Evolutionary conservation across 164 flowering plant species (phyloP).

Genomic region (Amborella trichopoda): DNA sequence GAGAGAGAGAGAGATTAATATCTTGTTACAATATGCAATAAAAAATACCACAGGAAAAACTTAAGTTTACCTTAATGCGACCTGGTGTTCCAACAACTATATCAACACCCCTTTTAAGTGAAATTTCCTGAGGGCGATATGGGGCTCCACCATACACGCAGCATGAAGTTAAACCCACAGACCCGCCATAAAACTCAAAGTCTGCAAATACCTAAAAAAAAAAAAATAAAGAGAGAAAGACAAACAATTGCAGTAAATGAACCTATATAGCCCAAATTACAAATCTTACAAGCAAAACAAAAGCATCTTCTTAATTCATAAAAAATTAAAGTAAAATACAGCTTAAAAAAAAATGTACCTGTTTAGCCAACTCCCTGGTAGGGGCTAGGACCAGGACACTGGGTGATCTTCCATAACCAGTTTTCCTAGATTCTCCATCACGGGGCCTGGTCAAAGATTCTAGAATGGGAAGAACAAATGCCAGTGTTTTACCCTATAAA

Average conservation of each 20-base stretch:
- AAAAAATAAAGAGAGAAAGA: background rate
- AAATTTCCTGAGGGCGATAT: slow-evolving; percentile 38
- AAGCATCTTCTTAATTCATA: too few relatives aligned
- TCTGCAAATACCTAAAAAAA: slow-evolving; percentile 55
- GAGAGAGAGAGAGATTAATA: too few relatives aligned
- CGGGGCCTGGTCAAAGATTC: slow-evolving; percentile 75
- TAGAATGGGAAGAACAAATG: slow-evolving; percentile 83
- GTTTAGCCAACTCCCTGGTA: slow-evolving; percentile 78
- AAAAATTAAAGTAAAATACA: too few relatives aligned
- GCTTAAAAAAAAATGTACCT: too few relatives aligned
- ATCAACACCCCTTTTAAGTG: slow-evolving; percentile 78
- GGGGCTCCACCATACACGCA: slow-evolving; percentile 83
- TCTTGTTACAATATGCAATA: too few relatives aligned
- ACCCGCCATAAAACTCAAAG: slow-evolving; percentile 73
- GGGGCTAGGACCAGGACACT: slow-evolving; percentile 75
- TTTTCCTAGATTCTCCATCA: slow-evolving; percentile 41
- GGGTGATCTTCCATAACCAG: slow-evolving; percentile 79
- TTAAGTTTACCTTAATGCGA: slow-evolving; percentile 60
- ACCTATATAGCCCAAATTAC: too few relatives aligned
- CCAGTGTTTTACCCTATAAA: slow-evolving; percentile 72
- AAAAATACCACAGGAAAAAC: background rate
- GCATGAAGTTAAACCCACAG: slow-evolving; percentile 54
- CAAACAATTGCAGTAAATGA: too few relatives aligned
- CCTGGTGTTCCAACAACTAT: slow-evolving; percentile 92
- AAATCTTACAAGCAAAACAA: too few relatives aligned